Conservation (phyloP, 2,329 filamentous ascomycete species). For the Pyrenophora teres region DNA sequence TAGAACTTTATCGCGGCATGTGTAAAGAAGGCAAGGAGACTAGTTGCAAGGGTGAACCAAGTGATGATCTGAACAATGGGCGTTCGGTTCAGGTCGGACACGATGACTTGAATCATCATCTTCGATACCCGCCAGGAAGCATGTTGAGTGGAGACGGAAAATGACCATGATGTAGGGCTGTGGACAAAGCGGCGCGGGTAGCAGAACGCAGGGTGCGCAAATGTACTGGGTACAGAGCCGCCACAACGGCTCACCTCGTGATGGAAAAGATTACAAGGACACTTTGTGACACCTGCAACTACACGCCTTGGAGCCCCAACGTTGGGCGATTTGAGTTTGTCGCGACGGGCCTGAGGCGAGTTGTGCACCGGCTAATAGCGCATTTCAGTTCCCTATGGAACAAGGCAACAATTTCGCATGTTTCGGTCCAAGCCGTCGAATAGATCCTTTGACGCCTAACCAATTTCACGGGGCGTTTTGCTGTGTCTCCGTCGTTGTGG, state of each 20-base stretch:
- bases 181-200: neutral
- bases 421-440: neutral
- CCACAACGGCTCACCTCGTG: conserved; percentile 1
- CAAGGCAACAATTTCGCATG: neutral
- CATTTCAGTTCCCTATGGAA: neutral
- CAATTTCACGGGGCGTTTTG: neutral
- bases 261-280: neutral
- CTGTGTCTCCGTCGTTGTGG: neutral
- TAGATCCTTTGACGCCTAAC: neutral
- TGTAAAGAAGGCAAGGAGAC: conserved; percentile 25
- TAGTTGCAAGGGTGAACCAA: conserved; percentile 26
- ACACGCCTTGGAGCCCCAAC: neutral
- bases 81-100: conserved; percentile 25
- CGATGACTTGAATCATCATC: conserved; percentile 17
- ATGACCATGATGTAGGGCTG: conserved; percentile 9
- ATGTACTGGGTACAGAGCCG: conserved; percentile 2
- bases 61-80: conserved; percentile 33
- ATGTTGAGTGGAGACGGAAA: conserved; percentile 1
- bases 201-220: neutral
- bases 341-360: neutral
- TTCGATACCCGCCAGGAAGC: conserved; percentile 7
- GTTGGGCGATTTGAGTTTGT: neutral
- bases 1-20: conserved; percentile 30
- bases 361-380: conserved; percentile 5
- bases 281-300: conserved; percentile 2